Evolutionary conservation across 495 filamentous ascomycete genomes (phyloP), one percentile per base, ranked within the genome.

Genomic region (Amniculicola lignicola): DNA sequence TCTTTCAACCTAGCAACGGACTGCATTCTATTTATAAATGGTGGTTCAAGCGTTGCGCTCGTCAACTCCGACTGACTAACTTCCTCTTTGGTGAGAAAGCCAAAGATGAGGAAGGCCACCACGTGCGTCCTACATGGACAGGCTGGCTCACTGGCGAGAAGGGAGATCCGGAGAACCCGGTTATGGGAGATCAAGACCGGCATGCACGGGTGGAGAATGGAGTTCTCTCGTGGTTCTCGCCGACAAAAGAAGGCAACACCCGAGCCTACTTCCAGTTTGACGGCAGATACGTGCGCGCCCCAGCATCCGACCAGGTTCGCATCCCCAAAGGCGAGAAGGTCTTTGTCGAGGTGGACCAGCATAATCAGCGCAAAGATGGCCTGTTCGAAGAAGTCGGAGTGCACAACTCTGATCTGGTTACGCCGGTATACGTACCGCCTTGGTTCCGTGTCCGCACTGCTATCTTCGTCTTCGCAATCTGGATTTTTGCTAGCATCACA

Each of bases 41-140:
- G 93, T 97, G 92, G 91, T 96, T 99, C 71, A 85, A 84, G 56
- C 81, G 80, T 59, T 96, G 91, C 67, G 92, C 91, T 1, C 78
- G 88, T 18, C 71, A 78, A 49, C 72, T 99, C 18, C 79, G 93
- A 39, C 73, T 99, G 54, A 89, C 88, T 14, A 83, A 90, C 73
- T 99, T 99, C 67, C 81, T 99, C 58, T 96, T 99, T 62, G 88
- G 86, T 1, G 87, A 95, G 41, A 79, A 86, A 60, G 77, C 77
- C 33, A 63, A 76, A 12, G 92, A 96, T 39, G 93, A 99, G 65
- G 88, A 95, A 67, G 91, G 93, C 3, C 75, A 74, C 35, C 71
- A 79, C 62, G 72, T 83, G 35, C 65, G 78, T 25, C 70, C 70
- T 31, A 79, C 69, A 28, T 89, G 83, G 84, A 67, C 63, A 57